Evolutionary conservation across 2,329 filamentous ascomycete species (phyloP).

Genomic region (Cladobotryum mycophilum): DNA sequence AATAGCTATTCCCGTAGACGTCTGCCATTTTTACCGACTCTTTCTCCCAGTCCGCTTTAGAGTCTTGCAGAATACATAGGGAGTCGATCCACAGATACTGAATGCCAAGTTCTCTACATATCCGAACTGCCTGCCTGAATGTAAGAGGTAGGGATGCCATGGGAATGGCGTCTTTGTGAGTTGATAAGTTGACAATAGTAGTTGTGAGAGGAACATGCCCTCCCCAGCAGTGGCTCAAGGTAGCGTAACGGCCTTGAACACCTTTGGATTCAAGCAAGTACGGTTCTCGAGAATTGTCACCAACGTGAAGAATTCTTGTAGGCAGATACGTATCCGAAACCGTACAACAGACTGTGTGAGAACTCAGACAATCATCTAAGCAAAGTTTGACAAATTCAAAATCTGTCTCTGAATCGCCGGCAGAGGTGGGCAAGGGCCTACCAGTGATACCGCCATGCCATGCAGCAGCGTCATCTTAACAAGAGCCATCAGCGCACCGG

Average conservation of each 20-base stretch:
- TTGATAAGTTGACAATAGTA: not conserved
- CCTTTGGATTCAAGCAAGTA: too few species aligned
- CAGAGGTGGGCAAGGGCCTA: too few species aligned
- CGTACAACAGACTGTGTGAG: too few species aligned
- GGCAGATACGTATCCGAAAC: too few species aligned
- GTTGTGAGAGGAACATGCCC: not conserved
- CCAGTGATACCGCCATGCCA: too few species aligned
- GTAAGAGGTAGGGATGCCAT: constrained; percentile 5
- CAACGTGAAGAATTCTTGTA: too few species aligned
- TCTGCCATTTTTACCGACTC: constrained; percentile 12
- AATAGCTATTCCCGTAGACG: constrained; percentile 4
- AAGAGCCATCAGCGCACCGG: too few species aligned
- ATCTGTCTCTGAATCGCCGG: too few species aligned
- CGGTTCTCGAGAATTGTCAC: too few species aligned
- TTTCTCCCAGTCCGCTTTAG: constrained; percentile 11
- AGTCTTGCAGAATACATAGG: constrained; percentile 17
- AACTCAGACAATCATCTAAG: too few species aligned
- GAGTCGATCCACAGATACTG: constrained; percentile 17
- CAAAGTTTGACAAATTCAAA: too few species aligned
- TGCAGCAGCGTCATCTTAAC: too few species aligned
- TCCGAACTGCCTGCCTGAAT: constrained; percentile 11
- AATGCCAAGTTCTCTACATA: constrained; percentile 12
- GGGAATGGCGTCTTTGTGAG: not conserved
- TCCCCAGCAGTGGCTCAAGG: constrained; percentile 6
- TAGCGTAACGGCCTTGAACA: not conserved